Evolutionary conservation across 306 rosid genomes (phyloP), one percentile per base, ranked within the genome.

Genomic region (Astragalus glycyphyllos): DNA sequence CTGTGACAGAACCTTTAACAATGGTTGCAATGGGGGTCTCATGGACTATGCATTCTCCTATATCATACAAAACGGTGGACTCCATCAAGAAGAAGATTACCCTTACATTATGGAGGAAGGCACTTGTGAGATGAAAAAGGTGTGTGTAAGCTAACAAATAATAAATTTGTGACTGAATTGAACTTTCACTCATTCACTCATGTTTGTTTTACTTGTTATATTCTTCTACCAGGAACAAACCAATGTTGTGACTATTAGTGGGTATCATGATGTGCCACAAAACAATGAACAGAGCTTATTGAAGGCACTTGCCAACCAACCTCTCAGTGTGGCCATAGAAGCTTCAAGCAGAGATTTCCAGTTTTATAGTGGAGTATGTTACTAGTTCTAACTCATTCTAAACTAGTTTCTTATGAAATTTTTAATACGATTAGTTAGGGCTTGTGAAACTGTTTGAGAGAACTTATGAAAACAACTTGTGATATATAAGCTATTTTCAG

Each of bases 281-380:
- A 91, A 89, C 66, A 85, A 86, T 40, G 99, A 95, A 78, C 84
- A 75, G 47, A 86, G 88, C 75, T 72, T 95, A 58, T 82, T 91
- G 84, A 95, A 91, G 75, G 99, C 96, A 56, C 83, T 91, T 59
- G 96, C 96, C 69, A 84, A 87, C 74, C 99, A 95, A 68, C 99
- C 99, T 53, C 80, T 95, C 42, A 95, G 96, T 42, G 82, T 95
- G 11, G 97, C 93, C 41, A 87, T 95, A 47, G 99, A 91, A 12
- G 99, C 99, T 42, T 85, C 95, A 3, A 79, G 81, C 64, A 85
- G 92, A 69, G 95, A 91, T 79, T 89, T 95, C 84, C 99, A 95
- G 76, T 95, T 95, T 58, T 95, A 91, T 31, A 86, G 90, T 8
- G 99, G 96, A 85, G 96, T 94, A 77, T 74, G 69, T 65, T 58